phyloP scores from a whole-genome alignment of 306 rosid genomes.

The peach (Prunus persica) region Prunus_persica_NCBIv2 NC_034009.1:26029501-26030000 shows the following conservation, averaged over 20 bases:
- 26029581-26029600: slow-evolving; percentile 77
- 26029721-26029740: slow-evolving; percentile 48
- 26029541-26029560: slow-evolving; percentile 75
- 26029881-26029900: slow-evolving; percentile 37
- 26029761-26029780: slow-evolving; percentile 26
- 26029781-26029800: slow-evolving; percentile 25
- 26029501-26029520: slow-evolving; percentile 62
- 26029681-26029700: slow-evolving; percentile 58
- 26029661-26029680: slow-evolving; percentile 66
- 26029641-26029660: slow-evolving; percentile 62
- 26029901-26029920: slow-evolving; percentile 59
- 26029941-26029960: background rate
- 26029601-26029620: slow-evolving; percentile 95
- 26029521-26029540: slow-evolving; percentile 66
- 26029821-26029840: slow-evolving; percentile 24
- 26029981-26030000: background rate
- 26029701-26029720: slow-evolving; percentile 59
- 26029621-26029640: slow-evolving; percentile 85
- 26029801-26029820: slow-evolving; percentile 26
- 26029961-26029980: background rate
- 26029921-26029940: background rate
- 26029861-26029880: slow-evolving; percentile 29
- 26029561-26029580: slow-evolving; percentile 80
- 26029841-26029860: slow-evolving; percentile 22
- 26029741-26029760: slow-evolving; percentile 39